Base-by-base conservation (phyloP, 139 green algal genomes). In the Coelastrella sp. region DNA sequence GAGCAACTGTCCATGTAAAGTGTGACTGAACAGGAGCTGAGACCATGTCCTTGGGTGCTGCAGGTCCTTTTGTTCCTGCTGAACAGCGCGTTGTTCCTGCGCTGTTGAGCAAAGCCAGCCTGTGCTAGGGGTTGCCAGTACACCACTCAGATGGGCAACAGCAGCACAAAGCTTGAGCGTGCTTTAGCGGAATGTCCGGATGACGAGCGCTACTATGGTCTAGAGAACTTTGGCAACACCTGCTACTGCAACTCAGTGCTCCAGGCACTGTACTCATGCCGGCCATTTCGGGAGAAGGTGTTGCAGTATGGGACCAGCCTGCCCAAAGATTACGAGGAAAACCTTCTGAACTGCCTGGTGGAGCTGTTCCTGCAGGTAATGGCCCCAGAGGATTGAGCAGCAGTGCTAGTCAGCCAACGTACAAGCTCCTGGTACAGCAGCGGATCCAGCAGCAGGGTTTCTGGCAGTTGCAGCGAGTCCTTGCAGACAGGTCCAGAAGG, bases 151-250 rank as follows among this genome's bases (percentile, higher is more conserved):
- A 47, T 98, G 96, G 96, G 96, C 19, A 93, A 82, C 76, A 95
- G 83, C 23, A 94, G 76, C 22, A 96, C 91, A 85, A 96, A 95
- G 78, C 91, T 97, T 13, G 95, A 97, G 79, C 97, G 97, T 87
- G 94, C 92, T 3, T 92, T 99, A 3, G 92, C 93, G 3, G 96
- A 97, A 32, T 91, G 96, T 19, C 93, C 95, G 0, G 97, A 98
- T 73, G 93, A 96, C 54, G 97, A 99, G 93, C 94, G 96, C 66
- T 99, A 97, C 90, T 99, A 98, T 86, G 98, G 98, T 0, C 93
- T 99, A 2, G 98, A 99, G 90, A 99, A 99, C 92, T 99, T 99
- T 90, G 98, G 98, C 54, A 99, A 99, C 93, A 99, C 98, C 3
- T 99, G 98, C 93, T 99, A 99, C 89, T 96, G 93, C 93, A 99